Evolutionary conservation across 441 rosid species (phyloP), one percentile per base, ranked within the genome.

Genomic region (Kokia cookei): DNA sequence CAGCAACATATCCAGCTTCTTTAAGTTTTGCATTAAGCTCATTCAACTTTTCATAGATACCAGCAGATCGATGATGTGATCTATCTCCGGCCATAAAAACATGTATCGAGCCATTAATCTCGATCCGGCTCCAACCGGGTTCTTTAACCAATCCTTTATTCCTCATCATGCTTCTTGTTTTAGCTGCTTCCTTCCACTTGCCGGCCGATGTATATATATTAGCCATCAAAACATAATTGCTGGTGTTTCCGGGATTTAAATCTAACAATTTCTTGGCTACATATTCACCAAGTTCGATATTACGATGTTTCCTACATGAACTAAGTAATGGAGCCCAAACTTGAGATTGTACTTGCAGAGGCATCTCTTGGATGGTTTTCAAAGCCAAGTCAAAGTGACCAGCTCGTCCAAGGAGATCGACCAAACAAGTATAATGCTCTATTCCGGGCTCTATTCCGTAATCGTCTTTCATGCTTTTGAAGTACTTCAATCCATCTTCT

Each of bases 41-140:
- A 61, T 83, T 88, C 57, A 88, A 65, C 87, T 78, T 88, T 73
- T 80, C 82, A 62, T 82, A 78, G 53, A 88, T 82, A 65, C 84
- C 84, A 17, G 71, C 64, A 22, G 68, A 68, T 64, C 71, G 79
- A 48, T 60, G 40, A 51, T 86, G 91, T 11, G 87, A 81, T 77
- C 84, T 83, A 81, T 88, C 92, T 47, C 86, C 89, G 0, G 84
- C 83, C 13, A 81, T 82, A 75, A 86, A 85, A 77, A 80, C 88
- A 73, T 80, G 83, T 35, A 87, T 77, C 60, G 74, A 73, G 45
- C 77, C 75, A 62, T 82, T 81, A 15, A 89, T 68, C 79, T 85
- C 87, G 7, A 85, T 77, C 87, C 82, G 76, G 22, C 88, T 87
- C 71, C 90, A 84, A 12, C 89, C 88, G 1, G 89, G 86, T 65